Evolutionary conservation across 2,329 filamentous ascomycete genomes (phyloP), one percentile per base, ranked within the genome.

Genomic region (Penicillium hesseltinei): DNA sequence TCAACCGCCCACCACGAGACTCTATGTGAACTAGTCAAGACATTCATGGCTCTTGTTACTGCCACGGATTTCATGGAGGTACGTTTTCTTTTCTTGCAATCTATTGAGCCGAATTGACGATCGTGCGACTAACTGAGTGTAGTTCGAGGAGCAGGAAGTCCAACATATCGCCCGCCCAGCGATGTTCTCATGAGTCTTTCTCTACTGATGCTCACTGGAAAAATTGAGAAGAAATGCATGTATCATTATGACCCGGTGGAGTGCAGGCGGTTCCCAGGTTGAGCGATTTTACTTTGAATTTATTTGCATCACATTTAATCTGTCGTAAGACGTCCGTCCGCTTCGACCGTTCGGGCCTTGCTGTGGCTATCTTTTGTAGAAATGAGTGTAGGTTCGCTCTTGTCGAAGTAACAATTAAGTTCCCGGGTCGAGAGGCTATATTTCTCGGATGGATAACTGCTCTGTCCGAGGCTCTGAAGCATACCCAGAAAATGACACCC

Each of bases 21-120:
- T 61, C 78, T 96, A 38, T 83, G 85, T 47, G 91, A 93, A 65
- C 75, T 97, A 64, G 90, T 92, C 6, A 91, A 96, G 72, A 88
- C 90, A 46, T 90, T 94, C 69, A 88, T 93, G 75, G 81, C 94
- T 54, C 80, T 97, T 62, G 90, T 97, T 68, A 83, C 87, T 31
- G 86, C 91, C 38, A 95, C 91, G 10, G 88, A 86, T 43, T 97
- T 96, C 73, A 78, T 96, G 53, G 89, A 97, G 81, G 92, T 96
- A 79, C 77, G 85, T 77, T 47, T 13, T 27, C 5, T 15, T 44
- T 29, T 31, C 15, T 23, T 33, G 25, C n/a, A 29, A 5, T 38
- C 6, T 29, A 43, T 7, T 23, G 15, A 33, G 6, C 40, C 27
- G 15, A 13, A 36, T 39, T 6, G n/a, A 21, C 38, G 21, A 29